Evolutionary conservation across 441 rosid genomes (phyloP).

Genomic region (California macrophylla): DNA sequence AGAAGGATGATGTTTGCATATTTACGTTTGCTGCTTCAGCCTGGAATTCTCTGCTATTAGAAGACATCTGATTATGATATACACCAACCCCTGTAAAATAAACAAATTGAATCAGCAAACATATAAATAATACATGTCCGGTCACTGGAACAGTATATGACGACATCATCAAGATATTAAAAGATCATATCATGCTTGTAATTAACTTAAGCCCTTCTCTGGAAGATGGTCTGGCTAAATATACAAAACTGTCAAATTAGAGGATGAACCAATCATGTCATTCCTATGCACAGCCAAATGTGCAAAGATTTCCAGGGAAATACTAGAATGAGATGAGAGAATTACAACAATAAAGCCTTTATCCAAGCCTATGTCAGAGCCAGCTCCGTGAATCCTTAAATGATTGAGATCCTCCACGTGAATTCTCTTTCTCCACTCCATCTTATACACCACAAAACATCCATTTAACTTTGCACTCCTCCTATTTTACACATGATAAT

Average conservation of each 20-base stretch:
- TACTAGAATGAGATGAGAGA: background rate
- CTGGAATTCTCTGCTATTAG: slow-evolving; percentile 44
- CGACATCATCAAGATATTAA: background rate
- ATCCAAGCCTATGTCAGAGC: background rate
- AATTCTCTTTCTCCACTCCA: background rate
- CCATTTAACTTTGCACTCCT: too few species aligned
- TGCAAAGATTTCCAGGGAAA: background rate
- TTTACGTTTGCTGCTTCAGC: slow-evolving; percentile 55
- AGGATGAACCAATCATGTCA: background rate
- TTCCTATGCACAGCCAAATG: background rate
- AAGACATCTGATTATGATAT: slow-evolving; percentile 39
- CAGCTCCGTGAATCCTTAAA: background rate
- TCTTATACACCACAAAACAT: background rate
- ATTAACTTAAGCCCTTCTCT: background rate
- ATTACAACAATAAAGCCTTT: background rate
- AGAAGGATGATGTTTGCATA: slow-evolving; percentile 51
- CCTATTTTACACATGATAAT: background rate
- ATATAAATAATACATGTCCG: background rate
- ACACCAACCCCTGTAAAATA: slow-evolving; percentile 46
- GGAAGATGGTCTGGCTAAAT: background rate
- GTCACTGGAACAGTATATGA: background rate
- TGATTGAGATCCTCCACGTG: background rate
- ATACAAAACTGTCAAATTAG: background rate
- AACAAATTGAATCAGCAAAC: slow-evolving; percentile 16
- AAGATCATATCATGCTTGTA: background rate